Conservation (phyloP, 441 rosid species). For the Aleurites moluccanus region DNA sequence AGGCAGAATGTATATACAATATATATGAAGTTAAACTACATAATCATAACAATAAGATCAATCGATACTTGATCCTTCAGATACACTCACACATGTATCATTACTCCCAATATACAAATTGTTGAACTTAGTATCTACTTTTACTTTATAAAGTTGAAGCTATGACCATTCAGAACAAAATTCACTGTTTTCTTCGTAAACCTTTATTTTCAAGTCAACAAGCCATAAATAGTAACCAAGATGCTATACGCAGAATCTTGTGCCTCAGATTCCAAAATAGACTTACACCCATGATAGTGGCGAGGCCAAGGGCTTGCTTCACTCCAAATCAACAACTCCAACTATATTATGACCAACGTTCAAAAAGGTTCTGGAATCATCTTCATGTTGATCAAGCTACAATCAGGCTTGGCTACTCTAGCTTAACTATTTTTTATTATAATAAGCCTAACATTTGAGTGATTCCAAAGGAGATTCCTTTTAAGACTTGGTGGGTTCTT, state of each 20-base stretch:
- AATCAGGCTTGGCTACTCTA: neutral
- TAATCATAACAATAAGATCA: neutral
- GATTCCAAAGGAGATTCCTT: slow-evolving; percentile 1
- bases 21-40: neutral
- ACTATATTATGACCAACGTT: neutral
- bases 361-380: neutral
- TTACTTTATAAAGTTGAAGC: neutral
- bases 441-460: neutral
- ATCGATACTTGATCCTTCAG: neutral
- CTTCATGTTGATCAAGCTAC: neutral
- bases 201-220: neutral
- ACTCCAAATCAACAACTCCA: neutral
- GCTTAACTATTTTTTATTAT: neutral
- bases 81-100: neutral
- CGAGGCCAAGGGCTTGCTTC: neutral
- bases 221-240: neutral
- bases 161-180: neutral
- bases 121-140: neutral
- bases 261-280: neutral
- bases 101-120: neutral
- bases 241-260: neutral
- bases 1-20: neutral
- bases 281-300: neutral
- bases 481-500: slow-evolving; percentile 11
- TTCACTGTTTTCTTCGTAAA: neutral